phyloP scores from a whole-genome alignment of 129 eudicot species.

The Smallanthus sonchifolius region DNA sequence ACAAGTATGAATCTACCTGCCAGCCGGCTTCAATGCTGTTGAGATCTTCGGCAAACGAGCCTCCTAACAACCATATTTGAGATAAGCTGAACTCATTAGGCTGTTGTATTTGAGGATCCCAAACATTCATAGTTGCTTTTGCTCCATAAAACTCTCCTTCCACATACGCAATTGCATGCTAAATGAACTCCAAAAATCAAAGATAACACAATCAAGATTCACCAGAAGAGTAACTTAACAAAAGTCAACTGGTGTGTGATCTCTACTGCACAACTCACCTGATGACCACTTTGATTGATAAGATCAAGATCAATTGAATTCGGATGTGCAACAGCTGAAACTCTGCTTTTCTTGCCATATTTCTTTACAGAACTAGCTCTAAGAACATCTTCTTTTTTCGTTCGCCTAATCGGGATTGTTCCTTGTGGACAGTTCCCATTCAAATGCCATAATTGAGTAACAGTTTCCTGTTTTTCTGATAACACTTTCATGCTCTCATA shows the following conservation, averaged over 20 bases:
- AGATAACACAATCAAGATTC: constrained; percentile 29
- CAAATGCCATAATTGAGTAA: constrained; percentile 67
- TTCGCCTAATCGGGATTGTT: constrained; percentile 76
- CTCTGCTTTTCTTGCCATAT: constrained; percentile 55
- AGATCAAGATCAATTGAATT: constrained; percentile 68
- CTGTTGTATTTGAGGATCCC: constrained; percentile 82
- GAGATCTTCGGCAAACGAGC: constrained; percentile 81
- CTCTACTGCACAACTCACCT: constrained; percentile 43
- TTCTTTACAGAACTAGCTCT: constrained; percentile 68
- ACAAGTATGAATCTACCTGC: constrained; percentile 51
- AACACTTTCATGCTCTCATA: constrained; percentile 38
- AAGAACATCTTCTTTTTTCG: constrained; percentile 58
- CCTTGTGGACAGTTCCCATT: constrained; percentile 66
- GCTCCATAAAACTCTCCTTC: constrained; percentile 90
- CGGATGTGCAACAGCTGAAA: constrained; percentile 45
- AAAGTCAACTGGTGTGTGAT: constrained; percentile 19
- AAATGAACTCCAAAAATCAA: constrained; percentile 46
- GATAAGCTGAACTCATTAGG: constrained; percentile 82
- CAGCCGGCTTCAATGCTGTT: constrained; percentile 96
- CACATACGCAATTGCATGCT: constrained; percentile 97
- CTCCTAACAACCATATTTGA: constrained; percentile 80
- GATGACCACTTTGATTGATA: constrained; percentile 74
- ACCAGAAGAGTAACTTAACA: constrained; percentile 3
- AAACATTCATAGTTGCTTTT: constrained; percentile 86
- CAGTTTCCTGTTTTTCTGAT: constrained; percentile 1